Evolutionary conservation across 1,139 yeast species (phyloP).

Genomic region (Scheffersomyces parashehatae): DNA sequence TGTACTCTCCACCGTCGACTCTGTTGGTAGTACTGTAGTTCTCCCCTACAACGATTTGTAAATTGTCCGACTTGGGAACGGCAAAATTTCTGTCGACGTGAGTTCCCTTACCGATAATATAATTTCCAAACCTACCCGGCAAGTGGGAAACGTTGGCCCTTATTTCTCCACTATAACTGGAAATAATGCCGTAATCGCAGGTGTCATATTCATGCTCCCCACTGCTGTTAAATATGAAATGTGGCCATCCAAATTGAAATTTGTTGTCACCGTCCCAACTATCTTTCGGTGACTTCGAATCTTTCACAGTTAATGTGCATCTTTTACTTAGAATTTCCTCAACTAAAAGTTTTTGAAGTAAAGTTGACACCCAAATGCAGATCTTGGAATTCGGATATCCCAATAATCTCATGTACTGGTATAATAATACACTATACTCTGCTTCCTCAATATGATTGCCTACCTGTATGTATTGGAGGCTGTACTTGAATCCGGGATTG

Average conservation of each 20-base stretch:
- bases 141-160: neutral
- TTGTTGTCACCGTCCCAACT: neutral
- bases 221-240: constrained; percentile 5
- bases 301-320: constrained; percentile 2
- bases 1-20: constrained; percentile 1
- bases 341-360: constrained; percentile 34
- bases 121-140: constrained; percentile 12
- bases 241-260: constrained; percentile 12
- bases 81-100: constrained; percentile 1
- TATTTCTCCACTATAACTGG: constrained; percentile 6
- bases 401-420: constrained; percentile 46
- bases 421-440: constrained; percentile 49
- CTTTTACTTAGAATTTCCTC: constrained; percentile 19
- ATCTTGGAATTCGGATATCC: constrained; percentile 46
- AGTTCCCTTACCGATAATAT: constrained; percentile 10
- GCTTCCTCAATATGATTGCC: constrained; percentile 50
- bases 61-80: constrained; percentile 6
- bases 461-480: constrained; percentile 40
- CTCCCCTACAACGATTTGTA: constrained; percentile 12
- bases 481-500: constrained; percentile 44
- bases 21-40: constrained; percentile 3
- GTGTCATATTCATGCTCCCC: constrained; percentile 6
- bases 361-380: constrained; percentile 41
- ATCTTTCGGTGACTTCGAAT: constrained; percentile 1
- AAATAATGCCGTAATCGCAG: constrained; percentile 14